Conservation (phyloP, 148 eudicot species). For the Cornus kousa region DNA sequence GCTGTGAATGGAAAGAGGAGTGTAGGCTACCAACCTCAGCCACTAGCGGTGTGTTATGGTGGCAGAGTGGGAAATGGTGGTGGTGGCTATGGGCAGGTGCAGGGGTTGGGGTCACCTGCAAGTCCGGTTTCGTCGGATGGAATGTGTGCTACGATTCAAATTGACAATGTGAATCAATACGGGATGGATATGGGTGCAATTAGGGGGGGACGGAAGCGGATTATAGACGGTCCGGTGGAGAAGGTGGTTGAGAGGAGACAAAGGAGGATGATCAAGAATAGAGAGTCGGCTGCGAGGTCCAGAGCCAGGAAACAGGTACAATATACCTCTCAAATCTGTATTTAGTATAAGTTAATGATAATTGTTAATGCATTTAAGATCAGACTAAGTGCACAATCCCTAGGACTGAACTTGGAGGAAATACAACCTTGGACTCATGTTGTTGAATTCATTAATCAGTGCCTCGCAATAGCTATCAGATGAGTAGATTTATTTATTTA, state of each 20-base stretch:
- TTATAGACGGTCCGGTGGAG: slow-evolving; percentile 73
- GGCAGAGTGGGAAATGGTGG: slow-evolving; percentile 35
- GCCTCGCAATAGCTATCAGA: no score
- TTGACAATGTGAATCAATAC: slow-evolving; percentile 49
- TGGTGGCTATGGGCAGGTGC: slow-evolving; percentile 35
- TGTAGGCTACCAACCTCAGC: slow-evolving; percentile 34
- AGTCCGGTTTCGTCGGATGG: slow-evolving; percentile 76
- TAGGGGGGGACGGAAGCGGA: slow-evolving; percentile 62
- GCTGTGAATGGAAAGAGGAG: slow-evolving; percentile 35
- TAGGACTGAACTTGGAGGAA: no score
- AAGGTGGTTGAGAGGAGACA: slow-evolving; percentile 90
- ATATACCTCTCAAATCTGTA: not conserved
- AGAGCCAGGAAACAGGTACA: slow-evolving; percentile 90
- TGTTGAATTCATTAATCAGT: no score
- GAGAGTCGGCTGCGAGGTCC: slow-evolving; percentile 94
- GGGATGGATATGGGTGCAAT: slow-evolving; percentile 56
- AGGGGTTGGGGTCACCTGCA: slow-evolving; percentile 54
- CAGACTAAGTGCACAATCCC: no score
- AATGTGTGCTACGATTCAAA: slow-evolving; percentile 42
- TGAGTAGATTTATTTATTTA: no score
- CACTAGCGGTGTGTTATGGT: slow-evolving; percentile 40
- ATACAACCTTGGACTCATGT: no score
- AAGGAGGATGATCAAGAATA: slow-evolving; percentile 82
- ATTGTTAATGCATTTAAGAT: not conserved
- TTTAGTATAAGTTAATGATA: not conserved